phyloP scores from a whole-genome alignment of 495 filamentous ascomycete species.

The Penicillium argentinense region DNA sequence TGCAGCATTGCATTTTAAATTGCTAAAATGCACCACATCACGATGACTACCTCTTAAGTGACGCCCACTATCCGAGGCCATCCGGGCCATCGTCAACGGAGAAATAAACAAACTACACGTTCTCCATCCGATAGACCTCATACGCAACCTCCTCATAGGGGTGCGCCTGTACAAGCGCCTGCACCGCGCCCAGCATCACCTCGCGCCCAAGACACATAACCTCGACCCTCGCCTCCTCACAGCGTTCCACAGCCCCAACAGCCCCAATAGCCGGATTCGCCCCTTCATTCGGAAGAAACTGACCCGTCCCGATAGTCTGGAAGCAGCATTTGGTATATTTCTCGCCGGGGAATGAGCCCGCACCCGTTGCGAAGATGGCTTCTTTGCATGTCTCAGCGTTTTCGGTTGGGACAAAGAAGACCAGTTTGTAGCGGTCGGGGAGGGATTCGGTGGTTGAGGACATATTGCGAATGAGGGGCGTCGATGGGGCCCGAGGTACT shows the following conservation, averaged over 20 bases:
- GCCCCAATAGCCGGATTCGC: constrained; percentile 42
- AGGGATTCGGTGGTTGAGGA: constrained; percentile 8
- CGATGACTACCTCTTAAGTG: no score
- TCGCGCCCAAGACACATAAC: constrained; percentile 51
- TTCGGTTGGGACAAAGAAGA: constrained; percentile 47
- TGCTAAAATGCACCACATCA: no score
- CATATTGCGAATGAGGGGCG: constrained; percentile 3
- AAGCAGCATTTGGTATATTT: constrained; percentile 46
- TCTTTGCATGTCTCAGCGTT: constrained; percentile 45
- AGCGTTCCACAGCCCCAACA: constrained; percentile 41
- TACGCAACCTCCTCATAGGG: constrained; percentile 79
- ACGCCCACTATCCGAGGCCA: no score
- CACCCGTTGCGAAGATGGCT: constrained; percentile 46
- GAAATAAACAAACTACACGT: constrained; percentile 53
- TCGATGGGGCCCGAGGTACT: neutral
- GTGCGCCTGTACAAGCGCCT: constrained; percentile 58
- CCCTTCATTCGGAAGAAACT: constrained; percentile 41
- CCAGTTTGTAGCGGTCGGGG: constrained; percentile 47
- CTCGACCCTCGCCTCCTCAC: constrained; percentile 54
- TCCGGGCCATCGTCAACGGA: no score
- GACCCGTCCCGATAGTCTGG: constrained; percentile 38
- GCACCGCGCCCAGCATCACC: constrained; percentile 45
- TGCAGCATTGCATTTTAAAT: no score
- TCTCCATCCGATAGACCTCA: constrained; percentile 71
- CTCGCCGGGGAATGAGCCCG: constrained; percentile 43